Base-by-base conservation (phyloP, 2,329 filamentous ascomycete species). In the Colletotrichum melonis region DNA sequence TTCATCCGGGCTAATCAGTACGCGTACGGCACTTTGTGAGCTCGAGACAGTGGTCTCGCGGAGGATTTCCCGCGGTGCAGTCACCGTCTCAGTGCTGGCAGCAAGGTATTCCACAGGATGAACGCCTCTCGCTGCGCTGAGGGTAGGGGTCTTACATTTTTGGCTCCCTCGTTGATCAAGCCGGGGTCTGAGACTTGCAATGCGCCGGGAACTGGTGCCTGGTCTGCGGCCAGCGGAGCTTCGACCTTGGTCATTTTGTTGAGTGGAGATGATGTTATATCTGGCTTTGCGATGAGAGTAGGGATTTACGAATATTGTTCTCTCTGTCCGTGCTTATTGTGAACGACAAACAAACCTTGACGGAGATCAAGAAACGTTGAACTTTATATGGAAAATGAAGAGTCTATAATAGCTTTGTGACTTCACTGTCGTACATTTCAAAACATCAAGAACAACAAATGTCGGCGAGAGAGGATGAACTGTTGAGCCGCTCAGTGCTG, bases 131-230 rank as follows among this genome's bases (percentile, higher is more conserved):
- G 14, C 38, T 42, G 38, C 16, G 16, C 38, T 32, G 9, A 12
- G 22, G 30, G 22, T 3, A 12, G 9, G 30, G 9, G 60, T 12
- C 42, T 63, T 54, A 87, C 78, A 5, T 78, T 77, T 69, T 81
- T 76, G 35, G 81, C 80, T 8, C 80, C 76, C 22, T 78, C 75
- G 66, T 81, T 76, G 63, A 75, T n/a, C 46, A 74, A 52, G 26
- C 52, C 30, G 35, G 30, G 22, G 26, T 74, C 58, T 26, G 26
- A 28, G 9, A 55, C 16, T 32, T 67, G 52, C 38, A 72, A 42
- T 9, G 54, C 32, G 4, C 58, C 63, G 7, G 30, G 14, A 32
- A 63, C 12, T 19, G 68, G 68, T 32, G 63, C 42, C 35, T 74
- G 68, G 32, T 68, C 63, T 32, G 69, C 63, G 16, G 22, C n/a